These are phyloP conservation scores for Nakazawaea siamensis DNA, from an alignment of 805 yeast species.

Conservation along the genomic window DNA sequence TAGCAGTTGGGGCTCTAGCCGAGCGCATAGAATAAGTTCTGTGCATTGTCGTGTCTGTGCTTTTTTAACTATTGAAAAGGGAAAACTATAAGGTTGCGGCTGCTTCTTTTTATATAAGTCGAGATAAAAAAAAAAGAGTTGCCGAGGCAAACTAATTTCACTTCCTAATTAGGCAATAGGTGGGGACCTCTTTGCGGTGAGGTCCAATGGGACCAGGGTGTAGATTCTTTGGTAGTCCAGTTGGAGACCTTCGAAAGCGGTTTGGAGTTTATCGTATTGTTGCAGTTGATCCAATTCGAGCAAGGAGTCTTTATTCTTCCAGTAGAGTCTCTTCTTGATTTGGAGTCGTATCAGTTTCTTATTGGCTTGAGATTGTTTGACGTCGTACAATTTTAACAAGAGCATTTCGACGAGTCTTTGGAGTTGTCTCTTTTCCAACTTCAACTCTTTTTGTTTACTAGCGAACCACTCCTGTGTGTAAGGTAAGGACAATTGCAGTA, in stretches of 20 bases:
- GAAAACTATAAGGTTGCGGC: neutral
- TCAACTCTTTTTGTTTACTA: conserved; percentile 30
- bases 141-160: neutral
- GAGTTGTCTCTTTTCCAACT: conserved; percentile 74
- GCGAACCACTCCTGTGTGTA: conserved; percentile 29
- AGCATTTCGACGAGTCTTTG: conserved; percentile 73
- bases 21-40: conserved; percentile 97
- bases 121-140: too few relatives aligned
- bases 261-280: conserved; percentile 63
- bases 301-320: conserved; percentile 76
- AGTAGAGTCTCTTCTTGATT: conserved; percentile 68
- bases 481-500: conserved; percentile 19
- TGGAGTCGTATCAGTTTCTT: conserved; percentile 41
- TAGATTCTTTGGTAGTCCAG: conserved; percentile 64
- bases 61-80: too few relatives aligned
- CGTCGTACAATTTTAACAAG: conserved; percentile 29
- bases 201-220: conserved; percentile 18
- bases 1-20: conserved; percentile 93
- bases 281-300: conserved; percentile 54
- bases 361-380: conserved; percentile 13
- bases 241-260: conserved; percentile 61
- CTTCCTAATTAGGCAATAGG: neutral
- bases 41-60: conserved; percentile 53
- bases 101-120: too few relatives aligned
- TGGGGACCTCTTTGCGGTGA: conserved; percentile 5